Conservation (phyloP, 2,329 filamentous ascomycete species). For the Canariomyces notabilis region DNA sequence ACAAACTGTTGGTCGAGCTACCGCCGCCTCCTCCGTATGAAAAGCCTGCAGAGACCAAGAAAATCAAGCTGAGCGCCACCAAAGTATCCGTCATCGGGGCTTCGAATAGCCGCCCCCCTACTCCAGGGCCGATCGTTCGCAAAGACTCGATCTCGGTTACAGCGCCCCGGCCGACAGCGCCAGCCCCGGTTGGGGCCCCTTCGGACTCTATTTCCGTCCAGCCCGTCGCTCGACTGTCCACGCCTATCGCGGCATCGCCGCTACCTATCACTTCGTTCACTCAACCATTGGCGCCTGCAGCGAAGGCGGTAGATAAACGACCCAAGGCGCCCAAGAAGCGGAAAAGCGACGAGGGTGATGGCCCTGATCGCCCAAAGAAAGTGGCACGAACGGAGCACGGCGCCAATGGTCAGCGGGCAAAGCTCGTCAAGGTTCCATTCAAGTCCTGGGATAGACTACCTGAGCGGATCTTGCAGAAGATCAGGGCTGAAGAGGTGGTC, state of each 20-base stretch:
- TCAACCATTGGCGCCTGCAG: slow-evolving; percentile 12
- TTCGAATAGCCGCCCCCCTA: slow-evolving; percentile 12
- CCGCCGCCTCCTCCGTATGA: slow-evolving; percentile 14
- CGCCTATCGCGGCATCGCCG: slow-evolving; percentile 17
- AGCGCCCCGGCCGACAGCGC: slow-evolving; percentile 11
- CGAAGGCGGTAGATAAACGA: slow-evolving; percentile 19
- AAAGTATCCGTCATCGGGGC: slow-evolving; percentile 22
- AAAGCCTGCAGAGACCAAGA: slow-evolving; percentile 28
- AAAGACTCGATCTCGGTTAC: slow-evolving; percentile 25
- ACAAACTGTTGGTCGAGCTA: slow-evolving; percentile 12
- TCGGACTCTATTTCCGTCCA: slow-evolving; percentile 27
- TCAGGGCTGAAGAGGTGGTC: slow-evolving; percentile 2
- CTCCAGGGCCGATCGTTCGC: slow-evolving; percentile 14
- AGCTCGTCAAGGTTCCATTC: slow-evolving; percentile 23
- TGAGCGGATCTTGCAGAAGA: slow-evolving; percentile 7
- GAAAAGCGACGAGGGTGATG: slow-evolving; percentile 27
- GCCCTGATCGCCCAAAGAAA: slow-evolving; percentile 27
- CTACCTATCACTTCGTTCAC: background rate
- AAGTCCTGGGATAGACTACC: slow-evolving; percentile 20
- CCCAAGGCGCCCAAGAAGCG: slow-evolving; percentile 27
- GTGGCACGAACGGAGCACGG: slow-evolving; percentile 19
- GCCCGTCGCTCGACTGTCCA: slow-evolving; percentile 17
- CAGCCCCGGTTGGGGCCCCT: slow-evolving; percentile 4
- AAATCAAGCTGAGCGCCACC: slow-evolving; percentile 29
- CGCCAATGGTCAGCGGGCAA: slow-evolving; percentile 12